These are phyloP conservation scores for Rubia balearica DNA, from an alignment of 305 asterid genomes.

Conservation along the genomic window DNA sequence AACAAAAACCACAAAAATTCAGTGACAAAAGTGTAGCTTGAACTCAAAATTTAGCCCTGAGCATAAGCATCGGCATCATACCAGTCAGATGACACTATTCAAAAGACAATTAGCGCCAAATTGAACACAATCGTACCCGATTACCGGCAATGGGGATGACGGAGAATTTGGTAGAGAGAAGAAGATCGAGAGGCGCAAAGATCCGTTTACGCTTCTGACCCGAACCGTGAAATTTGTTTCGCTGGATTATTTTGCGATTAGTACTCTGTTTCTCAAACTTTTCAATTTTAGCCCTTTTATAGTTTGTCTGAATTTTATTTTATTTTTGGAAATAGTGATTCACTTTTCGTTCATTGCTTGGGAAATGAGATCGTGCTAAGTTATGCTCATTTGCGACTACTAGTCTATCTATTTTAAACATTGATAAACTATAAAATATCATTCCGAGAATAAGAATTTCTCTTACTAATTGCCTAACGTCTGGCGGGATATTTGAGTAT, in stretches of 20 bases:
- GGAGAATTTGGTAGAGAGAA: background rate
- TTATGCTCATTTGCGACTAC: no score
- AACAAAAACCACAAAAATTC: background rate
- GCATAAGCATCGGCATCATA: background rate
- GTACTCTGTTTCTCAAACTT: background rate
- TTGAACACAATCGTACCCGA: background rate
- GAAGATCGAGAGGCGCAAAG: constrained; percentile 1
- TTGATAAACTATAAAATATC: no score
- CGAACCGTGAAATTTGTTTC: background rate
- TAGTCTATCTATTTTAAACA: no score
- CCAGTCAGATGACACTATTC: background rate
- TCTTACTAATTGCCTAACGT: no score
- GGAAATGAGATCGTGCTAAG: no score
- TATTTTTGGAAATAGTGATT: no score
- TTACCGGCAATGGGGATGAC: constrained; percentile 5
- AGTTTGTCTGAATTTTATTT: background rate
- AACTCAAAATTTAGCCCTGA: background rate
- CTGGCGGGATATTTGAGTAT: no score
- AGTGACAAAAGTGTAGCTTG: background rate
- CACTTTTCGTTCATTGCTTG: no score
- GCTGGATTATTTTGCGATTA: background rate
- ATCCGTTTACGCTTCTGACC: constrained; percentile 27
- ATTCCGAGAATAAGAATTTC: no score
- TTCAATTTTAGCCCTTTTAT: background rate
- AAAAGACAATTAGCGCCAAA: background rate